A percentile compares a stretch with the other conserved stretches of the same genome.
These are phyloP conservation scores for Bromus sterilis DNA, from an alignment of 176 grass and related monocot species.

Conservation along the genomic window DNA sequence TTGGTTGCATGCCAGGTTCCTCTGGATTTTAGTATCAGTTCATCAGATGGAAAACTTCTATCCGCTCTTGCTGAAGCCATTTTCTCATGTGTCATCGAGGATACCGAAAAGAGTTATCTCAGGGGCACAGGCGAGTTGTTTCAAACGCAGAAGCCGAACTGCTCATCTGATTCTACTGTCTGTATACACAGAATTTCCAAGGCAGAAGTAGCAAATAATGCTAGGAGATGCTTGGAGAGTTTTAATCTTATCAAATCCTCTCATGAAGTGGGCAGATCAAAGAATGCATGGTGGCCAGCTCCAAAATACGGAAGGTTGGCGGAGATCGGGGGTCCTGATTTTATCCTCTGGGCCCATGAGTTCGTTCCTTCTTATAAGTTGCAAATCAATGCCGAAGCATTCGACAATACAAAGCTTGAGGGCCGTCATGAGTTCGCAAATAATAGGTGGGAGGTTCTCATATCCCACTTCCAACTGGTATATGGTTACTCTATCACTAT, in stretches of 20 bases:
- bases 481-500: conserved; percentile 13
- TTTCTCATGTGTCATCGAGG: conserved; percentile 48
- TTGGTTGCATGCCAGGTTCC: conserved; percentile 26
- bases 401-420: conserved; percentile 52
- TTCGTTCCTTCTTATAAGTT: conserved; percentile 70
- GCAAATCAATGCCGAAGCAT: conserved; percentile 45
- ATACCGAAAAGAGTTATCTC: conserved; percentile 30
- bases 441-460: conserved; percentile 71
- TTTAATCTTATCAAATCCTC: conserved; percentile 23
- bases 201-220: conserved; percentile 39
- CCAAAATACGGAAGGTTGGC: conserved; percentile 45
- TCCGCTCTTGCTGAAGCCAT: conserved; percentile 71
- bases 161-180: conserved; percentile 62
- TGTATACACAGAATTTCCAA: conserved; percentile 62
- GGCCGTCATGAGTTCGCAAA: conserved; percentile 54
- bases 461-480: conserved; percentile 95
- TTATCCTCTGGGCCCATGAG: conserved; percentile 54
- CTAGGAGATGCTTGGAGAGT: conserved; percentile 39
- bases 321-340: conserved; percentile 38
- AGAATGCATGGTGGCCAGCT: conserved; percentile 58
- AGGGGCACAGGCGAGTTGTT: conserved; percentile 8
- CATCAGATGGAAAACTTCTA: conserved; percentile 63
- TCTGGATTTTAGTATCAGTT: conserved; percentile 39
- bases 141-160: conserved; percentile 33
- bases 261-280: neutral